Evolutionary conservation across 164 flowering plant species (phyloP).

Genomic region (Cinnamomum chago): DNA sequence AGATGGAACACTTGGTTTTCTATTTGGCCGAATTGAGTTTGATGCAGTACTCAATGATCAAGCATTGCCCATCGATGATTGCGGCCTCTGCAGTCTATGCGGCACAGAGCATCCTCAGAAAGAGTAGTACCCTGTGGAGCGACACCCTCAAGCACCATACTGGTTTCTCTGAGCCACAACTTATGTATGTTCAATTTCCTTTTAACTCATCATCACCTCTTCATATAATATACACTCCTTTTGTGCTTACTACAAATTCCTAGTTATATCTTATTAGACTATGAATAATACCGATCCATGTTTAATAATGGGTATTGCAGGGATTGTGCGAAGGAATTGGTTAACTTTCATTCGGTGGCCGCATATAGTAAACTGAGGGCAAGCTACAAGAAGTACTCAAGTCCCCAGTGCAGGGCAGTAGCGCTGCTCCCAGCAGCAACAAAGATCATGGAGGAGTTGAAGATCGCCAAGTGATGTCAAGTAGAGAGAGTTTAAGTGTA

Average conservation of each 20-base stretch:
- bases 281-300: background rate
- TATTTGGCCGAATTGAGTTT: conserved; percentile 66
- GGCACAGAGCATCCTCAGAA: conserved; percentile 58
- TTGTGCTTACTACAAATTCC: background rate
- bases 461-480: background rate
- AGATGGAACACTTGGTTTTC: conserved; percentile 68
- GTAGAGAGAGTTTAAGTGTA: background rate
- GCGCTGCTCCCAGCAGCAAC: conserved; percentile 57
- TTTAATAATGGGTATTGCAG: conserved; percentile 20
- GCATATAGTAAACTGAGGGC: conserved; percentile 41
- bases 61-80: conserved; percentile 68
- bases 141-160: conserved; percentile 71
- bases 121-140: conserved; percentile 57
- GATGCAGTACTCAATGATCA: conserved; percentile 58
- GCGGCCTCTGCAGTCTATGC: conserved; percentile 94
- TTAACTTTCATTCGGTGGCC: conserved; percentile 39
- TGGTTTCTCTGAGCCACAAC: conserved; percentile 59
- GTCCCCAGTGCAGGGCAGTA: conserved; percentile 40
- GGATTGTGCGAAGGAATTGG: conserved; percentile 70
- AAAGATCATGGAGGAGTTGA: conserved; percentile 18
- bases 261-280: background rate
- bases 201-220: background rate
- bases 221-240: background rate
- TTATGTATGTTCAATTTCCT: conserved; percentile 20
- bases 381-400: conserved; percentile 57